Evolutionary conservation across 73 alveolate species (phyloP), one percentile per base, ranked within the genome.

Genomic region (Urostyla sp.): DNA sequence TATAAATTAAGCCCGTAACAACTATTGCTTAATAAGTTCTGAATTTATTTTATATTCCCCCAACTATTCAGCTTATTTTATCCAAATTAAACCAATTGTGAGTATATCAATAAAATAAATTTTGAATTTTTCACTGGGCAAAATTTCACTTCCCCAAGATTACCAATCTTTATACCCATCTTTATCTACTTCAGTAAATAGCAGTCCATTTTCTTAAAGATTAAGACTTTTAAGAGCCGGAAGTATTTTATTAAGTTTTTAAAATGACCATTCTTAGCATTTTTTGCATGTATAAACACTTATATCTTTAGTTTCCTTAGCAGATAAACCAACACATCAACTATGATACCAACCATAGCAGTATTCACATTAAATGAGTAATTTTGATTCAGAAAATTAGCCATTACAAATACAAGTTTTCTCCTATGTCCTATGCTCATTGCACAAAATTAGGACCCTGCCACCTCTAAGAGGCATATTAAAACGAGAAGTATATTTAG

Each of bases 401-500:
- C 18, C 11, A 34, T 16, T 59, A 23, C 77, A 59, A 21, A 23
- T 59, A 37, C 77, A 59, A 59, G 34, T 2, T 59, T 59, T 59
- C 20, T 52, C 57, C 10, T 59, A 52, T 20, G 38, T 32, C 20
- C 44, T 59, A 31, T 59, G 77, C 20, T 8, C 58, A 3, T 59
- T 38, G 34, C 77, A 59, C 20, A 59, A 52, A 23, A 59, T 15
- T 15, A 52, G 28, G 13, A 59, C 36, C 20, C 36, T 59, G 4
- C 77, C 77, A 31, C 77, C 77, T 59, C 77, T 59, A 15, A 59
- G 7, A 3, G 77, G 77, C 6, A 28, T 20, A 37, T 59, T 59
- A 6, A 34, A 4, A 10, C 31, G 28, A 34, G 77, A 59, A 31
- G 10, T 40, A 40, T 40, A 11, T 40, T 40, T 11, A 15, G 51